Evolutionary conservation across 441 rosid genomes (phyloP).

Genomic region (Jatropha multifida): DNA sequence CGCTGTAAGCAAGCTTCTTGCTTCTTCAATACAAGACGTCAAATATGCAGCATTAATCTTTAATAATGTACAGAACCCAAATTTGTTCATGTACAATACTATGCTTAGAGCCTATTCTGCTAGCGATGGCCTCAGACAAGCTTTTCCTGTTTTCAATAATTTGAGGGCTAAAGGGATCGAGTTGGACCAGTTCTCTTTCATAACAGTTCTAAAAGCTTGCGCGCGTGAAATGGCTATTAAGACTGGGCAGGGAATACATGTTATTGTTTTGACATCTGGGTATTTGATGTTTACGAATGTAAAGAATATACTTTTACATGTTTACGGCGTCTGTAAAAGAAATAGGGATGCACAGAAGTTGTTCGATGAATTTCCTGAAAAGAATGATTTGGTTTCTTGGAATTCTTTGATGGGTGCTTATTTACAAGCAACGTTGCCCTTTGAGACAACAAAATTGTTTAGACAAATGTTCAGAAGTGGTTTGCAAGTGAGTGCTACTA

Average conservation of each 20-base stretch:
- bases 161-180: constrained; percentile 46
- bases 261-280: constrained; percentile 53
- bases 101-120: constrained; percentile 55
- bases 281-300: constrained; percentile 27
- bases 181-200: constrained; percentile 62
- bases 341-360: constrained; percentile 9
- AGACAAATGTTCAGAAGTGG: constrained; percentile 31
- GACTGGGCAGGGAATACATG: constrained; percentile 52
- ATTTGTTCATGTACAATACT: constrained; percentile 63
- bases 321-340: neutral
- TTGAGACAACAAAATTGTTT: constrained; percentile 34
- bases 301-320: constrained; percentile 31
- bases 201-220: constrained; percentile 54
- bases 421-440: constrained; percentile 38
- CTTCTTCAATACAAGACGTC: constrained; percentile 41
- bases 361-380: constrained; percentile 55
- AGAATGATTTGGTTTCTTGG: constrained; percentile 53
- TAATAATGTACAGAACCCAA: constrained; percentile 39
- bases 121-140: constrained; percentile 44
- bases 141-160: constrained; percentile 49
- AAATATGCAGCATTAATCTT: constrained; percentile 61
- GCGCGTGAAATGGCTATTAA: constrained; percentile 28
- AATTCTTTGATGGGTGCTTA: constrained; percentile 56
- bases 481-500: constrained; percentile 33
- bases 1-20: constrained; percentile 61